Conservation (phyloP, 2,329 filamentous ascomycete genomes). For the Aureobasidium zeae region DNA sequence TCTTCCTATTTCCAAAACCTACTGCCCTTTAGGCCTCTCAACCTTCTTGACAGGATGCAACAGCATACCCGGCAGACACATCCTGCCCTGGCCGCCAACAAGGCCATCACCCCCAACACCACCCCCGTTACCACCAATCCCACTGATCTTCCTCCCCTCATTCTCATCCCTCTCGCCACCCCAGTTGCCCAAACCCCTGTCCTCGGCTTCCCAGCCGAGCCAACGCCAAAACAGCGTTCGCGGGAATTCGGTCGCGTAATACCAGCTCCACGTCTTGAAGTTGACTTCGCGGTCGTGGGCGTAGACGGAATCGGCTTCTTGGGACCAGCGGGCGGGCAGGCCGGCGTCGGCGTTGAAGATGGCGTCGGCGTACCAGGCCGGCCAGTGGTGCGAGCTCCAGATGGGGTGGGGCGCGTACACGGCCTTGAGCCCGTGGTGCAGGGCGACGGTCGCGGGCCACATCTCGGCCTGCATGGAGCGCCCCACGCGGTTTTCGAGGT, state of each 20-base stretch:
- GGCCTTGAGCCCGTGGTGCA: conserved; percentile 89
- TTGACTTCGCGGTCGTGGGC: conserved; percentile 73
- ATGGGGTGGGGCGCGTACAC: conserved; percentile 85
- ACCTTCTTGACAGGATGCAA: conserved; percentile 70
- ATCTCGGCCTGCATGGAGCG: conserved; percentile 93
- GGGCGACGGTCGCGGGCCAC: conserved; percentile 80
- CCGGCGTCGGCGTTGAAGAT: conserved; percentile 63
- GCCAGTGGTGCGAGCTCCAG: conserved; percentile 82
- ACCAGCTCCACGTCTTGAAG: conserved; percentile 79
- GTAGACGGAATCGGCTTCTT: conserved; percentile 35
- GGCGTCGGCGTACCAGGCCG: conserved; percentile 62
- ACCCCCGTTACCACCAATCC: conserved; percentile 48
- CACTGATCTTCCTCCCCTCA: conserved; percentile 13
- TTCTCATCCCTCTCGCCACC: conserved; percentile 24
- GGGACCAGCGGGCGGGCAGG: conserved; percentile 44
- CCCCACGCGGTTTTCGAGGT: conserved; percentile 77
- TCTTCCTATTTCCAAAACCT: too few species aligned
- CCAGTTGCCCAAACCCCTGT: conserved; percentile 62
- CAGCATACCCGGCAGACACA: conserved; percentile 86
- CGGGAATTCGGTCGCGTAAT: conserved; percentile 78
- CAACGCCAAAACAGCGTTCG: conserved; percentile 75
- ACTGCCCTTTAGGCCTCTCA: conserved; percentile 10
- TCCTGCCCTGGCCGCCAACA: conserved; percentile 55
- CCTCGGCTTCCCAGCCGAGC: conserved; percentile 72
- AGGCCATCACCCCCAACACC: conserved; percentile 31